Base-by-base conservation (phyloP, 2,329 filamentous ascomycete genomes). In the Hypoxylon sp. region DNA sequence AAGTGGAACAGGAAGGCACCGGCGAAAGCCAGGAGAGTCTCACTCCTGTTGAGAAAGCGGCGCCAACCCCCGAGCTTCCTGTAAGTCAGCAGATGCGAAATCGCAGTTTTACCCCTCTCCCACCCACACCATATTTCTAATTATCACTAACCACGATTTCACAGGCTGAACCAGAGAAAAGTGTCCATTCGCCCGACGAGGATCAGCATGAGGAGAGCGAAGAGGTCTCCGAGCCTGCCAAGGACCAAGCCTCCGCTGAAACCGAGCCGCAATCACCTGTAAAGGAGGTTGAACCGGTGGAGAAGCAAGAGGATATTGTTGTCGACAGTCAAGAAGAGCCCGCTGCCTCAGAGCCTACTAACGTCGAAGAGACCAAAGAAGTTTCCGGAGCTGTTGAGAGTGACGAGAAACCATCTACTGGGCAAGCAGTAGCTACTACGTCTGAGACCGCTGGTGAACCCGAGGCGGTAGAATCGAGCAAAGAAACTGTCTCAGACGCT, bases 181-280 rank as follows among this genome's bases (percentile, higher is more conserved):
- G 8, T 11, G 17, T 17, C 39, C n/a, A 19, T 22, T 22, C 39
- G 8, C 17, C 39, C 10, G 14, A 22, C 39, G 39, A 44, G 17
- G 22, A 19, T 44, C 39, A 22, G 39, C 39, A 3, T 44, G 8
- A 44, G 22, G 35, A 37, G 14, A 19, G 17, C 6, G 17, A 44
- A 19, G 17, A 3, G 3, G 39, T 17, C 3, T 44, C 39, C 10
- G 39, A 44, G 10, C 19, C 52, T 19, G 47, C 53, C 33, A 56
- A 65, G 37, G 63, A 61, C 17, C 22, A 46, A 29, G 46, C 19
- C 17, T 13, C 63, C 29, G 46, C 29, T 19, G 53, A 66, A 44
- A 44, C 19, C n/a, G 19, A 42, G 19, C 35, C 37, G 13, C 13
- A 54, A 9, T 5, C 35, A 5, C 10, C 33, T 11, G 22, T 19